Base-by-base conservation (phyloP, 2,329 filamentous ascomycete species). In the Herpomyces periplanetae region DNA sequence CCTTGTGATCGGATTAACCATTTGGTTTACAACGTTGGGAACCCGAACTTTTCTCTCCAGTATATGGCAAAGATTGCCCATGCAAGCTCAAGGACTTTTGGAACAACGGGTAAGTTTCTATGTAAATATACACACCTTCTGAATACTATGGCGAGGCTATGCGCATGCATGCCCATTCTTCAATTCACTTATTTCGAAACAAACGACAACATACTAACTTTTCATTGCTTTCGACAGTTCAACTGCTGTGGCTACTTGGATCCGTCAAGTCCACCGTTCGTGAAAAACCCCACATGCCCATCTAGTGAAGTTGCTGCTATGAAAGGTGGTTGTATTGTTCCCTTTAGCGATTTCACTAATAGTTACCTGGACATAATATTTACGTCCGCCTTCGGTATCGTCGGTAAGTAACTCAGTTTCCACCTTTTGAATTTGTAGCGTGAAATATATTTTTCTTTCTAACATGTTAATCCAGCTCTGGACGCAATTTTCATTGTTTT, bases 191-290 rank as follows among this genome's bases (percentile, higher is more conserved):
- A n/a, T n/a, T n/a, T n/a, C n/a, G n/a, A n/a, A n/a, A n/a, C n/a
- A n/a, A n/a, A n/a, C n/a, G n/a, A n/a, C n/a, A n/a, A n/a, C n/a
- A n/a, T n/a, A n/a, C n/a, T n/a, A n/a, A n/a, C n/a, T n/a, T n/a
- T n/a, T n/a, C n/a, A n/a, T n/a, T n/a, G n/a, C n/a, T n/a, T n/a
- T n/a, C n/a, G n/a, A 10, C 31, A 69, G 56, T 73, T 75, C 34
- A 35, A 53, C 29, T 80, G 66, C 51, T 80, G 66, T 30, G 66
- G 66, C 25, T 80, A 66, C 40, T 40, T 51, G 28, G 68, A 71
- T 40, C 54, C 49, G 35, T 61, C 57, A 3, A 47, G 52, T 6
- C 61, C 62, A 5, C 54, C 58, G 19, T 75, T 73, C 34, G 45
- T 68, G 26, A 54, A 51, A 21, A 59, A 73, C 30, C 27, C 36